Percentiles rank a stretch among this genome's conserved stretches.
phyloP scores from a whole-genome alignment of 179 eudicot genomes.

The Vitellaria paradoxa region DNA sequence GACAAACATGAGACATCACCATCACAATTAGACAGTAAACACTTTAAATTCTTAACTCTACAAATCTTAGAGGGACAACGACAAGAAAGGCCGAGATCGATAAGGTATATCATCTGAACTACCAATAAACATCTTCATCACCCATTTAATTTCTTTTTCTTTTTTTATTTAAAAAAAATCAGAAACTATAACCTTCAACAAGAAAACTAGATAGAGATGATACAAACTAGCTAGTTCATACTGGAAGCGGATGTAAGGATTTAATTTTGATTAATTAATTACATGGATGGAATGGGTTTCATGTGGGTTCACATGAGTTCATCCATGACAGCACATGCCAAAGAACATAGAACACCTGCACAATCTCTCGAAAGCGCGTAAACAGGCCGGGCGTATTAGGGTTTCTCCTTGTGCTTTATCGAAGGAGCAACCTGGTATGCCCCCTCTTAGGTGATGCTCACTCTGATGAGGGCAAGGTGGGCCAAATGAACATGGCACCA shows the following conservation, averaged over 20 bases:
- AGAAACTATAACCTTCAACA: too few species aligned
- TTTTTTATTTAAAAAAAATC: too few species aligned
- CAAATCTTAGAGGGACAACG: slow-evolving; percentile 5
- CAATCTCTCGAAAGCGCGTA: background rate
- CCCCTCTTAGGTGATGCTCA: slow-evolving; percentile 1
- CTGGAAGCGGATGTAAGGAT: too few species aligned
- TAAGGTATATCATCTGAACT: background rate
- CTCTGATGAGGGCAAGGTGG: slow-evolving; percentile 4
- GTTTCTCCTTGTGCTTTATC: slow-evolving; percentile 8
- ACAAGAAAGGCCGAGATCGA: background rate
- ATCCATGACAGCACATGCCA: slow-evolving; percentile 14
- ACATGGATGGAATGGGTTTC: slow-evolving; percentile 20
- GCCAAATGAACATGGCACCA: slow-evolving; percentile 15
- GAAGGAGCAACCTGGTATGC: slow-evolving; percentile 19
- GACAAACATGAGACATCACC: slow-evolving; percentile 15
- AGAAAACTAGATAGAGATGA: too few species aligned
- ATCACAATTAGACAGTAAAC: background rate
- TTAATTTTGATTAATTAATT: background rate
- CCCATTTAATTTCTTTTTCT: too few species aligned
- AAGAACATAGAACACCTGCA: slow-evolving; percentile 36
- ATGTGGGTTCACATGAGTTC: slow-evolving; percentile 38
- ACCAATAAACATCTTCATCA: background rate
- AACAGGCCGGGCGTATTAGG: slow-evolving; percentile 6
- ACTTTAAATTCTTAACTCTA: slow-evolving; percentile 5
- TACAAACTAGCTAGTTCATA: too few species aligned